Conservation (phyloP, 2,329 filamentous ascomycete genomes). For the Aspergillus jensenii region DNA sequence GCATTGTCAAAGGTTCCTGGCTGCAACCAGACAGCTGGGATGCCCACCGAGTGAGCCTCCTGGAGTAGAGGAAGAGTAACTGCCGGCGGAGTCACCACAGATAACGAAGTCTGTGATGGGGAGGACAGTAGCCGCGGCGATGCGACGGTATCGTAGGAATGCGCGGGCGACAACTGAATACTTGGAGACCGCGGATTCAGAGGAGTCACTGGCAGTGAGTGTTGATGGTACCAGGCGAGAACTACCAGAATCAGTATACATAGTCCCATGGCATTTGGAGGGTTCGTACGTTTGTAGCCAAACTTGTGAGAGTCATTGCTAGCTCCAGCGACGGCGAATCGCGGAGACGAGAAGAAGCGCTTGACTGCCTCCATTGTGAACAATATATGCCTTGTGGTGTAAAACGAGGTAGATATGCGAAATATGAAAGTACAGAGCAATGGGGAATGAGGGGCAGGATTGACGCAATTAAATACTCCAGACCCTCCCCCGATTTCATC, state of each 20-base stretch:
- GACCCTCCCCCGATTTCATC: constrained; percentile 1
- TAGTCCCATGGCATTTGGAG: not conserved
- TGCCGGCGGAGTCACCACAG: constrained; percentile 81
- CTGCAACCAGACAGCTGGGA: constrained; percentile 82
- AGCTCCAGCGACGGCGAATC: constrained; percentile 87
- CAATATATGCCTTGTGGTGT: not conserved
- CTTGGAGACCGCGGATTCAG: constrained; percentile 72
- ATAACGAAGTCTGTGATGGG: constrained; percentile 71
- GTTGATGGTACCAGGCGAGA: constrained; percentile 82
- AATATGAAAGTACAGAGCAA: not conserved
- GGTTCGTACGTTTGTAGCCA: constrained; percentile 73
- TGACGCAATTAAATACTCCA: not conserved
- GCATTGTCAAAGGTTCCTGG: constrained; percentile 82
- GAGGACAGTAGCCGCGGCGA: constrained; percentile 65
- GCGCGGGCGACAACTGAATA: constrained; percentile 61
- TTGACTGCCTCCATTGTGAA: constrained; percentile 56
- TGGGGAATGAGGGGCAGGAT: not conserved
- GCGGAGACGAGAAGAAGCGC: constrained; percentile 75
- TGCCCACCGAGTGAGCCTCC: constrained; percentile 72
- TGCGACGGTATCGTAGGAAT: constrained; percentile 61
- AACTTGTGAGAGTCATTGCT: constrained; percentile 82
- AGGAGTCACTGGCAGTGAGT: constrained; percentile 73
- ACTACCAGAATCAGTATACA: constrained; percentile 53
- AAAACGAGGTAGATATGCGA: not conserved
- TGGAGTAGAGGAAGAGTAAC: constrained; percentile 72